Conservation (phyloP, 2,329 filamentous ascomycete genomes). For the Paecilomyces fulvus region DNA sequence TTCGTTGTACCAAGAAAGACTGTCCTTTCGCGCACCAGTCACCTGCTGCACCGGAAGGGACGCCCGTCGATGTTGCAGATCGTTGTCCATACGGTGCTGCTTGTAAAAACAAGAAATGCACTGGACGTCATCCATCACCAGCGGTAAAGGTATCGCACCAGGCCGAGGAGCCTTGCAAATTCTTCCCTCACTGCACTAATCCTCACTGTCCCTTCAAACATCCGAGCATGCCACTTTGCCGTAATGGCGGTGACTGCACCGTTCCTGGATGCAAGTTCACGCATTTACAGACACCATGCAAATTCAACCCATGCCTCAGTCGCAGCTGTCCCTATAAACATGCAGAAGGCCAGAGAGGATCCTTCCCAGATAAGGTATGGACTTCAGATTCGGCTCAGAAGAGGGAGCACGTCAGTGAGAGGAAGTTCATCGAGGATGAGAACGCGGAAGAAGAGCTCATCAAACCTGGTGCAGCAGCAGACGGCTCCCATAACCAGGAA, state of each 20-base stretch:
- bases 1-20: slow-evolving; percentile 76
- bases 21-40: slow-evolving; percentile 95
- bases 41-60: slow-evolving; percentile 72
- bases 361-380: slow-evolving; percentile 87
- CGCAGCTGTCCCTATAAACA: slow-evolving; percentile 83
- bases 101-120: slow-evolving; percentile 94
- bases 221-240: slow-evolving; percentile 75
- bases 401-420: slow-evolving; percentile 65
- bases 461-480: slow-evolving; percentile 43
- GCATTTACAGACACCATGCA: slow-evolving; percentile 77
- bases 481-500: slow-evolving; percentile 22
- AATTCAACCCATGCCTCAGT: slow-evolving; percentile 85
- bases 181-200: slow-evolving; percentile 87
- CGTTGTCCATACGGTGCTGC: slow-evolving; percentile 77
- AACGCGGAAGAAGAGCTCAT: slow-evolving; percentile 61
- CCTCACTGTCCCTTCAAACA: slow-evolving; percentile 82
- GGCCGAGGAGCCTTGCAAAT: slow-evolving; percentile 78
- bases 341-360: slow-evolving; percentile 78
- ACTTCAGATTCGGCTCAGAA: slow-evolving; percentile 48
- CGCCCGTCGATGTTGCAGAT: slow-evolving; percentile 69
- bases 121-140: slow-evolving; percentile 83
- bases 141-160: slow-evolving; percentile 71
- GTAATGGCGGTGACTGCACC: slow-evolving; percentile 83
- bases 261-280: slow-evolving; percentile 79
- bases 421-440: slow-evolving; percentile 70